Percentiles rank a stretch among this genome's conserved stretches.
These are phyloP conservation scores for Lactifluus subvellereus DNA, from an alignment of 768 basidiomycete genomes.

Conservation along the genomic window DNA sequence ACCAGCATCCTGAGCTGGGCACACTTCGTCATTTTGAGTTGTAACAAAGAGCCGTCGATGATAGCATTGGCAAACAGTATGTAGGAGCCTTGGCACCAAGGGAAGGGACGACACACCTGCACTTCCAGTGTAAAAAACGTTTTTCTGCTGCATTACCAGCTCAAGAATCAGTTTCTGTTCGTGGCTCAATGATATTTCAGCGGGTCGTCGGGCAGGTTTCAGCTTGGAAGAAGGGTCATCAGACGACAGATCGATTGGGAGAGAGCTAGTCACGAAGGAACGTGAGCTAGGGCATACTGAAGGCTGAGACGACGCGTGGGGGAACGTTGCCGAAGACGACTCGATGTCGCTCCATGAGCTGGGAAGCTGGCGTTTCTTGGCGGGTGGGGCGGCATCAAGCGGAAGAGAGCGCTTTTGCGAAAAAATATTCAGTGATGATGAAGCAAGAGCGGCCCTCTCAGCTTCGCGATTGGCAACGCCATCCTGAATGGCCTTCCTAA, in stretches of 20 bases:
- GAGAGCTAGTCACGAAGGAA: not conserved
- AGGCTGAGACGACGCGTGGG: not conserved
- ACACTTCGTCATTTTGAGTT: not conserved
- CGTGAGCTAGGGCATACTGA: not conserved
- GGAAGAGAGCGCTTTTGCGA: constrained; percentile 27
- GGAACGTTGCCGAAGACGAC: not conserved
- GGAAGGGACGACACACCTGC: constrained; percentile 57
- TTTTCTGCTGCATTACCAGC: constrained; percentile 66
- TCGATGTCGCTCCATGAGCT: constrained; percentile 17
- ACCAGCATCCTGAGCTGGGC: constrained; percentile 10
- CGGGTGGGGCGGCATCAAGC: constrained; percentile 1
- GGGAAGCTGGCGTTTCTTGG: constrained; percentile 20
- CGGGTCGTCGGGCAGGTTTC: constrained; percentile 26
- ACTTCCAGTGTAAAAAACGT: constrained; percentile 94
- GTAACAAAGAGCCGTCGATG: not conserved
- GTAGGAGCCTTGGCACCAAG: constrained; percentile 6
- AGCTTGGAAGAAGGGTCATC: constrained; percentile 24
- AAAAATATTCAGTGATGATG: constrained; percentile 15
- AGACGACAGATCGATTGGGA: constrained; percentile 12
- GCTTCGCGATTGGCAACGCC: constrained; percentile 22
- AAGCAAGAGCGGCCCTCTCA: not conserved
- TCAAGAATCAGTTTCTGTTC: constrained; percentile 84
- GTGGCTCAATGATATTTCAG: constrained; percentile 61
- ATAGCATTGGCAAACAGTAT: not conserved
- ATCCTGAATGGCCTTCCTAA: constrained; percentile 22